These are phyloP conservation scores for Turnera subulata DNA, from an alignment of 345 rosid genomes.

Conservation along the genomic window DNA sequence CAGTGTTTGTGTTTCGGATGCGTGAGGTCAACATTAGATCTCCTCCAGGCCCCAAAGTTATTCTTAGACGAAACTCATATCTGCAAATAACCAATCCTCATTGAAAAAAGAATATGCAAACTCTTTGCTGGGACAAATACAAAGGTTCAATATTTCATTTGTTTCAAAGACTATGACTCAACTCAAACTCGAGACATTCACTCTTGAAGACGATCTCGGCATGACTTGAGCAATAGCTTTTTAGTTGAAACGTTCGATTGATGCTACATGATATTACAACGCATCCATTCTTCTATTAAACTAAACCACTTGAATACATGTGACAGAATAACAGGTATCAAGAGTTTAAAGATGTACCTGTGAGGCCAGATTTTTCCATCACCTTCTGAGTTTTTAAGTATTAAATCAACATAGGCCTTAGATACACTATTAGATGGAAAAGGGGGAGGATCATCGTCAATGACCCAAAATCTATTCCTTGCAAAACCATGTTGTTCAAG, in stretches of 20 bases:
- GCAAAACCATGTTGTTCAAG: constrained; percentile 34
- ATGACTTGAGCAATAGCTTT: too few relatives aligned
- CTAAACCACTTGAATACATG: too few relatives aligned
- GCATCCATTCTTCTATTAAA: too few relatives aligned
- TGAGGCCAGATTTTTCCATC: constrained; percentile 32
- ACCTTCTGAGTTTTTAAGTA: constrained; percentile 22
- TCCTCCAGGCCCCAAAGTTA: constrained; percentile 29
- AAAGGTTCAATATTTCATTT: too few relatives aligned
- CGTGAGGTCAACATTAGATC: constrained; percentile 34
- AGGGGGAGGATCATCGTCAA: constrained; percentile 30
- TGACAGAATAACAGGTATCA: too few relatives aligned
- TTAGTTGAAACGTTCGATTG: too few relatives aligned
- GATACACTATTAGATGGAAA: constrained; percentile 12
- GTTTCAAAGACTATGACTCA: too few relatives aligned
- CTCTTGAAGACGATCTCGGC: too few relatives aligned
- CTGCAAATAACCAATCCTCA: constrained; percentile 5
- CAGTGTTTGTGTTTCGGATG: constrained; percentile 28
- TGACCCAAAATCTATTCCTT: constrained; percentile 23
- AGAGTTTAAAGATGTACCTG: constrained; percentile 17
- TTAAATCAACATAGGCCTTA: constrained; percentile 26
- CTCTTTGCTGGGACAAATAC: too few relatives aligned
- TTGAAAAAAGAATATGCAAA: too few relatives aligned
- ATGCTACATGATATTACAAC: too few relatives aligned
- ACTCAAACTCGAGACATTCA: too few relatives aligned
- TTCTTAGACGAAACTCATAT: constrained; percentile 27